Conservation (phyloP, 768 basidiomycete genomes). For the Crucibulum laeve region DNA sequence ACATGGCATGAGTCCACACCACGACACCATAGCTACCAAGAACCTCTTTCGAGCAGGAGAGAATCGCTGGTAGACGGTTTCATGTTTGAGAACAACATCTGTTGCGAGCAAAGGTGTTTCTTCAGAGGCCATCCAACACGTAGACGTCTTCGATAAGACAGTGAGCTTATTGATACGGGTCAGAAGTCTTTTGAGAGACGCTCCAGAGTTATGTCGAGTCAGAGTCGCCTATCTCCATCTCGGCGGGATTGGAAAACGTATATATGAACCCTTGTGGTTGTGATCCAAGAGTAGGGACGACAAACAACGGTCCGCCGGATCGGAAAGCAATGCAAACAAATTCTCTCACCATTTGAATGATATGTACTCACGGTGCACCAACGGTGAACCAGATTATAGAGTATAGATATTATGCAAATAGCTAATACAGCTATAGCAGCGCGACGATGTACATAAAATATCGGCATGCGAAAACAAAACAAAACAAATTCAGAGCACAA, state of each 20-base stretch:
- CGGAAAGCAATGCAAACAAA: too few relatives aligned
- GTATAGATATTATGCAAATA: background rate
- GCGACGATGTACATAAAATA: background rate
- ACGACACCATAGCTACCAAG: conserved; percentile 56
- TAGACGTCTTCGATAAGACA: too few relatives aligned
- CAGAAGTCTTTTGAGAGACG: too few relatives aligned
- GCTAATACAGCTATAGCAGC: background rate
- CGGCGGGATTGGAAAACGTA: too few relatives aligned
- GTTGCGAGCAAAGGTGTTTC: conserved; percentile 26
- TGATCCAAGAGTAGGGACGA: too few relatives aligned
- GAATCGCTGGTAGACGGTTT: conserved; percentile 57
- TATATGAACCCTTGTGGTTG: too few relatives aligned
- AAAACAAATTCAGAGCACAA: background rate
- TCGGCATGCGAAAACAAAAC: conserved; percentile 1
- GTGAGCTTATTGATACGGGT: too few relatives aligned
- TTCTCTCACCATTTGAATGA: too few relatives aligned
- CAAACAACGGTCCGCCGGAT: too few relatives aligned
- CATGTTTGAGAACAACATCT: conserved; percentile 13
- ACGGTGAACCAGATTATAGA: background rate
- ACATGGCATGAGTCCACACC: conserved; percentile 64
- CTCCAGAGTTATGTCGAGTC: too few relatives aligned
- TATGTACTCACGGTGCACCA: background rate
- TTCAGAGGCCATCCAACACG: conserved; percentile 16
- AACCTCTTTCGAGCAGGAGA: conserved; percentile 40
- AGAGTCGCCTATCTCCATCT: too few relatives aligned